Percentiles rank a stretch among this genome's conserved stretches.
Evolutionary conservation across 108 stramenopile genomes (phyloP).

Genomic region (Cylindrotheca closterium): DNA sequence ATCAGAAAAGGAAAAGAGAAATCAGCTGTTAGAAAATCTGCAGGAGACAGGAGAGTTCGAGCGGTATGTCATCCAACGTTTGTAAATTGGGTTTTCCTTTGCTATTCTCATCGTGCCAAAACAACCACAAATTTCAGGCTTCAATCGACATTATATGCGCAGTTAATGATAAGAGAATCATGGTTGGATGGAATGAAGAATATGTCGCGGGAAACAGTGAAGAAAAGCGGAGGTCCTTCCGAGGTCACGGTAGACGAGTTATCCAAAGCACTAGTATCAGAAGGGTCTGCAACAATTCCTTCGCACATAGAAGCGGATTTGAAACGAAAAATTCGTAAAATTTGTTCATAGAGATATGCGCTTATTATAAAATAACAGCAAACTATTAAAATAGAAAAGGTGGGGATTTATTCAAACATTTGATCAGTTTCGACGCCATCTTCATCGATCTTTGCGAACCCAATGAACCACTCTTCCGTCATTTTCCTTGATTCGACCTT

Average conservation of each 20-base stretch:
- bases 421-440: too few species aligned
- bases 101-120: too few species aligned
- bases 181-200: constrained; percentile 34
- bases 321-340: constrained; percentile 1
- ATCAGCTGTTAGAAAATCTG: constrained; percentile 17
- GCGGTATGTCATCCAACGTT: constrained; percentile 22
- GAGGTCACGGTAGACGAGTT: constrained; percentile 33
- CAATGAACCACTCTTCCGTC: constrained; percentile 5
- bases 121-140: constrained; percentile 24
- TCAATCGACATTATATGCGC: constrained; percentile 14
- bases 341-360: not conserved
- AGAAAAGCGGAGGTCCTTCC: constrained; percentile 23
- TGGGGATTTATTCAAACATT: too few species aligned
- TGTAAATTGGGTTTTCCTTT: not conserved
- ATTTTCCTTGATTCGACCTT: not conserved
- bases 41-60: constrained; percentile 31
- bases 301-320: constrained; percentile 3
- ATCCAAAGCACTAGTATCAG: constrained; percentile 1
- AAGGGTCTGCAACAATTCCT: not conserved
- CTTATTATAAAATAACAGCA: too few species aligned
- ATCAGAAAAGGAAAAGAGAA: constrained; percentile 17
- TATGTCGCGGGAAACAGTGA: constrained; percentile 11
- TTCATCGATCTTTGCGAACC: not conserved
- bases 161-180: constrained; percentile 20
- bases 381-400: too few species aligned